Evolutionary conservation across 164 flowering plant species (phyloP).

Genomic region (Macadamia tetraphylla): DNA sequence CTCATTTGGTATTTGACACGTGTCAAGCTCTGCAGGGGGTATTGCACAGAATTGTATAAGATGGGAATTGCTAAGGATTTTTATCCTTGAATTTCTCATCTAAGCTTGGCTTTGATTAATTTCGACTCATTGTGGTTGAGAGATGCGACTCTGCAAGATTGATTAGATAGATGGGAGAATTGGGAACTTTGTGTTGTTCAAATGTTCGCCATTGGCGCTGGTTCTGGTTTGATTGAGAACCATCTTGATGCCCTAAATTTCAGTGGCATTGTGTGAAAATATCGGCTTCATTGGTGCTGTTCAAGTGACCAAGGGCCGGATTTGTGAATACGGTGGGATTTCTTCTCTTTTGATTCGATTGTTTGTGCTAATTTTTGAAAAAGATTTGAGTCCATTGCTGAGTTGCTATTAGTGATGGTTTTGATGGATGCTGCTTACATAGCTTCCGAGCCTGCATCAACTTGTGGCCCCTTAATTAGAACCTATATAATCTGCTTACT

Average conservation of each 20-base stretch:
- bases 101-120: neutral
- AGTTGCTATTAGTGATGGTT: no score
- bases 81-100: neutral
- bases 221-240: slow-evolving; percentile 2
- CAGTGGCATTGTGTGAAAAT: slow-evolving; percentile 26
- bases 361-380: neutral
- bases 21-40: no score
- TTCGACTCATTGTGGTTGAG: neutral
- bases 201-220: neutral
- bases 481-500: no score
- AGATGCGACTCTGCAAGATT: neutral
- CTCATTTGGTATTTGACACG: no score
- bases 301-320: slow-evolving; percentile 72
- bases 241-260: slow-evolving; percentile 12
- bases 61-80: no score
- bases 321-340: slow-evolving; percentile 69
- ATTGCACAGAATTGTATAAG: no score
- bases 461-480: no score
- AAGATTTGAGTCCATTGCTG: no score
- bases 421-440: no score
- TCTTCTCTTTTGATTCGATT: neutral
- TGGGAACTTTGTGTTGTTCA: neutral
- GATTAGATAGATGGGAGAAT: no score
- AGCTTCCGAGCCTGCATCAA: no score
- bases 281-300: slow-evolving; percentile 73